Base-by-base conservation (phyloP, 257 asterid genomes). In the Rehmannia glutinosa region DNA sequence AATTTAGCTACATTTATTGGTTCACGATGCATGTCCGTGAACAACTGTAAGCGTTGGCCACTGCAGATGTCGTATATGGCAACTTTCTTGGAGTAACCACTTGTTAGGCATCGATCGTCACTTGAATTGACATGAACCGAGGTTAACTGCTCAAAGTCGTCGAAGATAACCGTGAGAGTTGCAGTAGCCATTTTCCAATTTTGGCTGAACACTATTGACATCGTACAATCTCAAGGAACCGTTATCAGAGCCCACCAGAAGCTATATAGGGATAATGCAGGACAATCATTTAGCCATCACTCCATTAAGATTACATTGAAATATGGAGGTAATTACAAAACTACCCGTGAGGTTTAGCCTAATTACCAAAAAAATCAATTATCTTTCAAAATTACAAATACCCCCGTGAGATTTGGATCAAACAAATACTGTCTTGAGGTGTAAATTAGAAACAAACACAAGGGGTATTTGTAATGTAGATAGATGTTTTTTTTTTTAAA, bases 1-100 rank as follows among this genome's bases (percentile, higher is more conserved):
- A 86, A 91, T 55, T 91, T 91, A 13, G 95, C 95, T 38, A 91
- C 95, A 12, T 89, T 88, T 51, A 91, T 88, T 25, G 92, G 91
- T 64, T 88, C 95, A 12, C 57, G 78, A 67, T 91, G 98, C 83
- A 91, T 80, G 64, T 85, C 87, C 0, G 80, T 58, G 72, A 88
- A 82, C 76, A 83, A 28, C 20, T 85, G 87, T 58, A 87, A 42
- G 65, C 82, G 73, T 42, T 72, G 72, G 41, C 95, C 92, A 3
- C 71, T 82, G 74, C 71, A 54, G 64, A 86, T 75, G 60, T 91
- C 98, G 3, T 88, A 91, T 55, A 91, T 62, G 36, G 94, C 92
- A 11, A 91, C 85, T 70, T 83, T 87, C 77, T 82, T 84, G 32
- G 98, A 88, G 83, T 86, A 91, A 33, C 91, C 90, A 28, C 96